Percentiles rank a stretch among this genome's conserved stretches.
Conservation (phyloP, 2,329 filamentous ascomycete genomes). For the Septoria linicola region DNA sequence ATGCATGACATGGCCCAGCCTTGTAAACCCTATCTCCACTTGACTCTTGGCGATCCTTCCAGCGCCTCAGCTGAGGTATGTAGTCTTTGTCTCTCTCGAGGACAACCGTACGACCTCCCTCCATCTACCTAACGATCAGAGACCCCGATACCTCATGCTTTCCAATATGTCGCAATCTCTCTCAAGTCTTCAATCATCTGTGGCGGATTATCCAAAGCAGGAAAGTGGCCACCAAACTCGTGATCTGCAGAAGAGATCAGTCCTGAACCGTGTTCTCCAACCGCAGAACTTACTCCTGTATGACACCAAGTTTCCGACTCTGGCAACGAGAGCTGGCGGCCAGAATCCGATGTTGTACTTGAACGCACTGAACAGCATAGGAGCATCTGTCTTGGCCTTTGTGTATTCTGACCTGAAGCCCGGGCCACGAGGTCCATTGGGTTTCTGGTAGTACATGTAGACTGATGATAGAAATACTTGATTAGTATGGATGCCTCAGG, state of each 20-base stretch:
- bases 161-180: constrained; percentile 15
- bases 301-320: constrained; percentile 38
- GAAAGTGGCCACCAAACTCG: constrained; percentile 19
- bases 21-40: neutral
- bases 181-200: constrained; percentile 13
- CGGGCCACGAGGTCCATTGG: no score
- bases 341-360: constrained; percentile 22
- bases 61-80: neutral
- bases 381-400: constrained; percentile 16
- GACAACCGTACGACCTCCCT: no score
- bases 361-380: constrained; percentile 17
- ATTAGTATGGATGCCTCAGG: no score
- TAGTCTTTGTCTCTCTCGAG: no score
- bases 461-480: constrained; percentile 9
- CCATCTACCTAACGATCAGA: no score
- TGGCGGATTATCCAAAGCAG: constrained; percentile 13
- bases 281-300: constrained; percentile 34
- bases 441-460: constrained; percentile 8
- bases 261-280: no score
- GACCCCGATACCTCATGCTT: no score
- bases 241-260: constrained; percentile 5
- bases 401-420: constrained; percentile 7
- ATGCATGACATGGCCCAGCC: neutral
- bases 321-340: constrained; percentile 34
- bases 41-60: neutral